Base-by-base conservation (phyloP, 1,139 yeast species). In the Saccharomyces hybrid region DNA sequence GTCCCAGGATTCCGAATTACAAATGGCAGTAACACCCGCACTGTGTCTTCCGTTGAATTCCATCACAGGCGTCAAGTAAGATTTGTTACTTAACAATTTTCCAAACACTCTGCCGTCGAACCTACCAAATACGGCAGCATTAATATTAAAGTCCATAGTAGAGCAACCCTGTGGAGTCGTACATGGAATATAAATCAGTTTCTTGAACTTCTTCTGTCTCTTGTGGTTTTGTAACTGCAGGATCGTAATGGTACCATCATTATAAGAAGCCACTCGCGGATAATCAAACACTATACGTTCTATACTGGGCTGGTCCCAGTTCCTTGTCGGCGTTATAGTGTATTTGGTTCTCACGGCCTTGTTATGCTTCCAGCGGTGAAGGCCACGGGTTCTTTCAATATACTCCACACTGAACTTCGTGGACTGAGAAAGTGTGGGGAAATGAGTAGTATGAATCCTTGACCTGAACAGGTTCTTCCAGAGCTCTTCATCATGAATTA, bases 381-480 rank as follows among this genome's bases (percentile, higher is more conserved):
- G 56, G 2, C 73, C 66, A 9, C 73, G 67, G 49, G 76, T 70
- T 50, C 90, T 69, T 28, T 73, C 72, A 48, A 80, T 73, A 60
- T 82, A 77, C 67, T 86, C 93, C 32, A 72, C 71, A 62, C 81
- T 76, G 79, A 83, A 85, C 49, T 70, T 70, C n/a, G 60, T 61
- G 0, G 85, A 78, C 31, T 78, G 72, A 0, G 86, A 74, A n/a
- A 80, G 70, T 0, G 86, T 77, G 2, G 89, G 83, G 65, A 86
- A 85, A 11, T 64, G 62, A 13, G 69, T 63, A 0, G 78, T 75
- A 2, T 78, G 75, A 59, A 79, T 79, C 54, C 74, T 75, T 27
- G 74, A 63, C 27, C 71, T 69, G 62, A 85, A 83, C 23, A 85
- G 75, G 54, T 75, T 76, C 62, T 77, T 76, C 91, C 91, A 85